These are phyloP conservation scores for Fusarium sp. DNA, from an alignment of 2,329 filamentous ascomycete species.

Conservation along the genomic window DNA sequence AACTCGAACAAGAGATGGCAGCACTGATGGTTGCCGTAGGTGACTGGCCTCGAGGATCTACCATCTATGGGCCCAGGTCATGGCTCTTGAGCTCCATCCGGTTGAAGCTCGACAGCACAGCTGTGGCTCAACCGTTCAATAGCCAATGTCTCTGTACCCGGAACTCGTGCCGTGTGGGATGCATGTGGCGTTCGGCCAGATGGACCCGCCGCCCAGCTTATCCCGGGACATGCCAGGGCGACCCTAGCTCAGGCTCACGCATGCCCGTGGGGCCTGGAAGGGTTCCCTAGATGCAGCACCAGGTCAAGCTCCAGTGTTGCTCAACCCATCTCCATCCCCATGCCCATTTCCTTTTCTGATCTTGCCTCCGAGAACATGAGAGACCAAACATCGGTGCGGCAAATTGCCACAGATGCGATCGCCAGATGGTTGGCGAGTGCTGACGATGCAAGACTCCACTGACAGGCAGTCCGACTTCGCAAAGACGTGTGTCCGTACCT, in stretches of 20 bases:
- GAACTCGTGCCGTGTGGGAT: constrained; percentile 40
- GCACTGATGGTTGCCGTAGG: background rate
- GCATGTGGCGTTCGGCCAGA: constrained; percentile 42
- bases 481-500: constrained; percentile 7
- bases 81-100: background rate
- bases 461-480: constrained; percentile 26
- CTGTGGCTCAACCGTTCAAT: constrained; percentile 5
- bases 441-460: constrained; percentile 25
- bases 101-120: background rate
- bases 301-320: constrained; percentile 18
- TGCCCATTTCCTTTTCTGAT: constrained; percentile 25
- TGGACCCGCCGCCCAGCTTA: constrained; percentile 37
- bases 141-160: constrained; percentile 15
- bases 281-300: constrained; percentile 35
- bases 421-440: constrained; percentile 6
- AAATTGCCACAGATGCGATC: constrained; percentile 23
- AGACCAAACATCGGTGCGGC: constrained; percentile 10
- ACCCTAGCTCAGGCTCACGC: constrained; percentile 36
- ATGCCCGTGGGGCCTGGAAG: constrained; percentile 39
- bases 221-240: constrained; percentile 35
- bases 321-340: constrained; percentile 22
- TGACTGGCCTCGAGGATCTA: background rate
- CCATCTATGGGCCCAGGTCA: background rate
- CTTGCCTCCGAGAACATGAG: constrained; percentile 2
- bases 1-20: background rate